phyloP scores from a whole-genome alignment of 2,329 filamentous ascomycete genomes.

The Sporothrix globosa region DNA sequence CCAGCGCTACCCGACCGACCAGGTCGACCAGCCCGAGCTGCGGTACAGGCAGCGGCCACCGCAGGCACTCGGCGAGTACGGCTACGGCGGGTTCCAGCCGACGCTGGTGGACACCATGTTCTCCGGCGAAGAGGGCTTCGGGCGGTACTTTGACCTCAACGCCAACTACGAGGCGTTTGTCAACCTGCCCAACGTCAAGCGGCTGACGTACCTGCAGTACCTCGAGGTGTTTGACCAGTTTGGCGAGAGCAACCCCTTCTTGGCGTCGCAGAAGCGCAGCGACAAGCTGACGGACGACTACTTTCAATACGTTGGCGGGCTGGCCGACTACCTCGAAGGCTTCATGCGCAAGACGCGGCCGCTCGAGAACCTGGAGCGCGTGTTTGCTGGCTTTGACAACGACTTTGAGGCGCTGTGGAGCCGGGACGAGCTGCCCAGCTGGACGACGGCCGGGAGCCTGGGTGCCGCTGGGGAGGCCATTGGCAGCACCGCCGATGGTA shows the following conservation, averaged over 20 bases:
- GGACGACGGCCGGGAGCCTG: slow-evolving; percentile 52
- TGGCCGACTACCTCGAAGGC: slow-evolving; percentile 81
- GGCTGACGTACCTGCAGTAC: slow-evolving; percentile 88
- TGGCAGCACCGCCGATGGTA: background rate
- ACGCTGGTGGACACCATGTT: slow-evolving; percentile 87
- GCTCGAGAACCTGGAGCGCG: slow-evolving; percentile 79
- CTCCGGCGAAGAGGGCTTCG: slow-evolving; percentile 91
- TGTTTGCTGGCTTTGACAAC: slow-evolving; percentile 74
- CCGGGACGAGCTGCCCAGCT: slow-evolving; percentile 76
- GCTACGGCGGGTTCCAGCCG: slow-evolving; percentile 45
- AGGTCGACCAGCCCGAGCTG: slow-evolving; percentile 90
- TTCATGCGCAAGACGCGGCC: slow-evolving; percentile 86
- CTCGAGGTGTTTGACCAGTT: slow-evolving; percentile 91
- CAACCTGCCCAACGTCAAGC: slow-evolving; percentile 84
- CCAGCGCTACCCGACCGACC: slow-evolving; percentile 87
- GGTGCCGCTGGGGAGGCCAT: too few relatives aligned
- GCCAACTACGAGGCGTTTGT: slow-evolving; percentile 83
- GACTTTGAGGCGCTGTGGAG: slow-evolving; percentile 87
- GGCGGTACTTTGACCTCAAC: slow-evolving; percentile 88
- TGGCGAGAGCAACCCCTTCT: slow-evolving; percentile 38
- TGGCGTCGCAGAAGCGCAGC: slow-evolving; percentile 71
- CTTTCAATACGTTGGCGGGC: slow-evolving; percentile 80
- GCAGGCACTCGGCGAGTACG: slow-evolving; percentile 51
- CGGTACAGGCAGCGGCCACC: slow-evolving; percentile 76
- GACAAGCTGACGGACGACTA: slow-evolving; percentile 94